Conservation (phyloP, 371 early-diverging fungal species). For the Synchytrium microbalum region DNA sequence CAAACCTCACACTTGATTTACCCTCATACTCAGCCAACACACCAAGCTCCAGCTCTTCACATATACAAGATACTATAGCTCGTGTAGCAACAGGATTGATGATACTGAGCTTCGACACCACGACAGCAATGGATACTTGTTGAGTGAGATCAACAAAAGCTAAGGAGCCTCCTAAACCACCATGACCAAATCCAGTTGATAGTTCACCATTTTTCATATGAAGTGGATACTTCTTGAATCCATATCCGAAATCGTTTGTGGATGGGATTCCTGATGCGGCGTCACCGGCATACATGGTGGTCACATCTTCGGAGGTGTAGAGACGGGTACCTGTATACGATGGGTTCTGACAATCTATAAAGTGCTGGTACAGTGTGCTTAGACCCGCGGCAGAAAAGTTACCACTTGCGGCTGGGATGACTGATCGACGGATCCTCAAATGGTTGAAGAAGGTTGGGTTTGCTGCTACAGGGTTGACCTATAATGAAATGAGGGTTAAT, state of each 20-base stretch:
- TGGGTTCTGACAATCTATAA: background rate
- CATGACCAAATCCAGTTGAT: constrained; percentile 16
- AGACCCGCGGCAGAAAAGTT: constrained; percentile 22
- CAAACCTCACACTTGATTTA: too few species aligned
- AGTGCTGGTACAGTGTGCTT: constrained; percentile 7
- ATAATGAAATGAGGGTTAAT: background rate
- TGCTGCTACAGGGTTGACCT: constrained; percentile 6
- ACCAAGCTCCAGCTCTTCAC: too few species aligned
- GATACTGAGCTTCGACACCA: constrained; percentile 19
- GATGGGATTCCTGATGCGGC: background rate
- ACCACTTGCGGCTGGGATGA: constrained; percentile 26
- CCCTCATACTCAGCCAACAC: too few species aligned
- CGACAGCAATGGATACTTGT: constrained; percentile 14
- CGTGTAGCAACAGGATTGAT: constrained; percentile 6
- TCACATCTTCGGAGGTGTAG: background rate
- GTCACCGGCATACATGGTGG: background rate
- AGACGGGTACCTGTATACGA: background rate
- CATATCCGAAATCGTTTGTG: constrained; percentile 2
- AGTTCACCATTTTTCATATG: background rate
- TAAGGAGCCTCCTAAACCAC: constrained; percentile 23
- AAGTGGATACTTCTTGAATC: constrained; percentile 10
- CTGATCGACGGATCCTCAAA: constrained; percentile 16
- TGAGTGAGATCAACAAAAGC: constrained; percentile 10
- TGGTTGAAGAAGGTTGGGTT: constrained; percentile 26
- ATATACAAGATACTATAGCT: too few species aligned